Evolutionary conservation across 352 stramenopile species (phyloP), one percentile per base, ranked within the genome.

Genomic region (Thraustochytrium aureum): DNA sequence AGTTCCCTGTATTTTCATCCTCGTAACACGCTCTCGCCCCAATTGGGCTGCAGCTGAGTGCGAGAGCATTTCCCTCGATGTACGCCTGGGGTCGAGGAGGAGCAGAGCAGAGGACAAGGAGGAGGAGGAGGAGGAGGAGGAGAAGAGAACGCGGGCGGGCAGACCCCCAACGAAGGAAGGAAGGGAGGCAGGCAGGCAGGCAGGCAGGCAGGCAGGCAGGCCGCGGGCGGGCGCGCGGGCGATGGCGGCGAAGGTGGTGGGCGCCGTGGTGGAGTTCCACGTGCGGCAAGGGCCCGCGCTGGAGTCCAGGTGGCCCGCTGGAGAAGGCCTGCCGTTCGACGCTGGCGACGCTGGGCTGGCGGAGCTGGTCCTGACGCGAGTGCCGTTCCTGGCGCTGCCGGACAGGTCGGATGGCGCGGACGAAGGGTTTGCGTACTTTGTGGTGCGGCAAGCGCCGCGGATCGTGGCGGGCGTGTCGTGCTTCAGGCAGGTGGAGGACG

Each of bases 231-330:
- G n/a, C n/a, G n/a, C n/a, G n/a, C n/a, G n/a, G n/a, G n/a, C n/a
- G n/a, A n/a, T n/a, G n/a, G n/a, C n/a, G n/a, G n/a, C n/a, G n/a
- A n/a, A n/a, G n/a, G 50, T 79, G 6, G 14, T 43, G 4, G 69
- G 56, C 1, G 39, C 26, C 50, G 37, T 79, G 14, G 69, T 79
- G 22, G 50, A 79, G 37, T 79, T 79, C 39, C 69, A 79, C 59
- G 47, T 79, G 22, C 20, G 10, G 37, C 30, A 64, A 41, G 69
- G 69, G 14, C 66, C 66, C 6, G 62, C 66, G 22, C 26, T 75
- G 22, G 37, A 65, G 22, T 17, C 43, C 37, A 35, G 41, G 20
- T 75, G 62, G 32, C 66, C 66, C 22, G 54, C 52, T 10, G 43
- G 39, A 4, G 12, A 59, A 10, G 62, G 56, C 37, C 17, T 33